These are phyloP conservation scores for Sclerotinia borealis DNA, from an alignment of 2,329 filamentous ascomycete genomes.

Conservation along the genomic window DNA sequence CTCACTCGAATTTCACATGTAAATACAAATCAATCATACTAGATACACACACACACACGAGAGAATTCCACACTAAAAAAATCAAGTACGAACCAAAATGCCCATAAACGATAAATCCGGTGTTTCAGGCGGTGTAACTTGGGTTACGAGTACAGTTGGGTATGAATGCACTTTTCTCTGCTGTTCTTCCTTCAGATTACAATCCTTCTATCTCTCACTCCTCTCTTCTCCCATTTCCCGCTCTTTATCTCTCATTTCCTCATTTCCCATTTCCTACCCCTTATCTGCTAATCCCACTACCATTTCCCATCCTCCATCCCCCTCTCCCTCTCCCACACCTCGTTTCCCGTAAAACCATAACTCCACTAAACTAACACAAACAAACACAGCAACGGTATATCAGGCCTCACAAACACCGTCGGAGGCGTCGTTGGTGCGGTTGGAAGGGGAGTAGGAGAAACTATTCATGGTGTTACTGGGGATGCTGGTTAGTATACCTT, in stretches of 20 bases:
- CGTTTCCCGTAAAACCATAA: background rate
- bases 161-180: background rate
- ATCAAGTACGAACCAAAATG: background rate
- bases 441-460: constrained; percentile 24
- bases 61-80: no score
- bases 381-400: constrained; percentile 17
- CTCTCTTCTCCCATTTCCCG: background rate
- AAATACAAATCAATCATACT: no score
- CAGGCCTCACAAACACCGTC: constrained; percentile 22
- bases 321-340: no score
- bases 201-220: background rate
- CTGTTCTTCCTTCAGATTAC: background rate
- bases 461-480: constrained; percentile 23
- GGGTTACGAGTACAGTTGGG: constrained; percentile 20
- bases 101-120: constrained; percentile 15
- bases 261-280: background rate
- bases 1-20: no score
- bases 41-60: no score
- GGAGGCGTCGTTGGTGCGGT: constrained; percentile 23
- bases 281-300: background rate
- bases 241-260: background rate
- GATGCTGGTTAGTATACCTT: background rate
- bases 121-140: constrained; percentile 17
- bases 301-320: no score
- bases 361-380: background rate